Percentiles rank a stretch among this genome's conserved stretches.
Conservation (phyloP, 306 rosid genomes). For the Sophora flavescens region DNA sequence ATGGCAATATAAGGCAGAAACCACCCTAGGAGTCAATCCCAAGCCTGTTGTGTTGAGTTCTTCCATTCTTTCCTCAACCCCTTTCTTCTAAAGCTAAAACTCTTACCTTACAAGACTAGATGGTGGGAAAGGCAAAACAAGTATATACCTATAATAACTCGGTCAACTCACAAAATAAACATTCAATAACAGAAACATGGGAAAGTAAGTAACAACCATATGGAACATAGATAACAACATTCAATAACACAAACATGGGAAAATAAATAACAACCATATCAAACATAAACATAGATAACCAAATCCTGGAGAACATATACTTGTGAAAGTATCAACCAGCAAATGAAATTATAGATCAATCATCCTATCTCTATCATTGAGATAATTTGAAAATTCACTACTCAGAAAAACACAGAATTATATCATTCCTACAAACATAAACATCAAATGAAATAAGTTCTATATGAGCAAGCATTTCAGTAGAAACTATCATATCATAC, state of each 20-base stretch:
- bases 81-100: not conserved
- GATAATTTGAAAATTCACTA: not conserved
- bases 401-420: not conserved
- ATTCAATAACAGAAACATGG: not conserved
- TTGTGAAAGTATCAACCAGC: not conserved
- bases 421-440: not conserved
- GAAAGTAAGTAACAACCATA: not conserved
- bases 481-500: not conserved
- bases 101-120: not conserved
- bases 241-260: not conserved
- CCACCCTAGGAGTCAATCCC: not conserved
- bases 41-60: not conserved
- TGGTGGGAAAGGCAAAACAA: not conserved
- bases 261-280: not conserved
- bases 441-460: not conserved
- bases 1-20: not conserved
- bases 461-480: not conserved
- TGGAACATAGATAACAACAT: not conserved
- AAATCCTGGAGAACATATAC: conserved; percentile 1
- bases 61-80: not conserved
- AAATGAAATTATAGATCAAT: not conserved
- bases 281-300: not conserved
- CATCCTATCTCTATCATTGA: not conserved
- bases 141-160: not conserved
- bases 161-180: not conserved